Conservation (phyloP, 2,329 filamentous ascomycete species). For the Cladorrhinum sp. region DNA sequence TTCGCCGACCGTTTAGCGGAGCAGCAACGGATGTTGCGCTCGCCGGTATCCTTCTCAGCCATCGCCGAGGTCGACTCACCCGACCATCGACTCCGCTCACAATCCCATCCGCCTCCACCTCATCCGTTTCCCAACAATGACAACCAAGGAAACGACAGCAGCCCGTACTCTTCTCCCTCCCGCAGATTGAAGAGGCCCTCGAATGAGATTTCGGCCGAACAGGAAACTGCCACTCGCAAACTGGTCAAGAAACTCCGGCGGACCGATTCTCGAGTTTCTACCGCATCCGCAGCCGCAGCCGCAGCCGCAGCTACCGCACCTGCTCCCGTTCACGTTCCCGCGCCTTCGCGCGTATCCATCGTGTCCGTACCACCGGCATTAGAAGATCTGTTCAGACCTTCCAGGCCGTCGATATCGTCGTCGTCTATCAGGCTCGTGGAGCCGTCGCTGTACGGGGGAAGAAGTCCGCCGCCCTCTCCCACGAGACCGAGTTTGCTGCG, state of each 20-base stretch:
- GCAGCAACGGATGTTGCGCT: constrained; percentile 3
- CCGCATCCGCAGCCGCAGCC: constrained; percentile 15
- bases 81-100: not conserved
- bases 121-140: constrained; percentile 1
- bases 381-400: not conserved
- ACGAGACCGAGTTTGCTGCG: not conserved
- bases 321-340: not conserved
- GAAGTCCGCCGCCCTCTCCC: not conserved
- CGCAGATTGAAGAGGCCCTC: constrained; percentile 50
- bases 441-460: not conserved
- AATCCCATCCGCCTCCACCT: constrained; percentile 5
- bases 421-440: not conserved
- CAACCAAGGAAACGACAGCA: not conserved
- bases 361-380: not conserved
- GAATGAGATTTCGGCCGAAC: constrained; percentile 17
- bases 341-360: too few relatives aligned
- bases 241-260: constrained; percentile 54
- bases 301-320: not conserved
- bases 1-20: constrained; percentile 16
- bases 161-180: constrained; percentile 16
- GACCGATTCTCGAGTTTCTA: constrained; percentile 42
- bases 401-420: not conserved
- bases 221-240: constrained; percentile 35
- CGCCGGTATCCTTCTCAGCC: not conserved
- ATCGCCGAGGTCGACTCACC: not conserved